Percentiles rank a stretch among this genome's conserved stretches.
phyloP scores from a whole-genome alignment of 2,329 filamentous ascomycete genomes.

The Alternaria infectoria region DNA sequence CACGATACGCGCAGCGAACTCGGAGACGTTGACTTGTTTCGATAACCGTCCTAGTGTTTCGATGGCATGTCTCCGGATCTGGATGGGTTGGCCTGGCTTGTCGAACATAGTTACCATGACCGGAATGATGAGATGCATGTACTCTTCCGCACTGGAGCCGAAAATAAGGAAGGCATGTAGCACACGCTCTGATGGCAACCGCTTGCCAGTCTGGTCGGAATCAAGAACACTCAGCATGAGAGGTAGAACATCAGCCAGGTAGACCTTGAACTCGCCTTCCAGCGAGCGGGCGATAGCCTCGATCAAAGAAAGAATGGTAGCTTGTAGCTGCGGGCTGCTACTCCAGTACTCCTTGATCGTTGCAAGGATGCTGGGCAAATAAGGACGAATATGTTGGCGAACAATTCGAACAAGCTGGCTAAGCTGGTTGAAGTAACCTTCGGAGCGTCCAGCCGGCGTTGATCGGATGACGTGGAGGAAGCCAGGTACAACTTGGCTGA shows the following conservation, averaged over 20 bases:
- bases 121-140: constrained; percentile 98
- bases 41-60: constrained; percentile 95
- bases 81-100: constrained; percentile 78
- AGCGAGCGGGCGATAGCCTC: constrained; percentile 93
- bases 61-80: constrained; percentile 85
- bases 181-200: constrained; percentile 86
- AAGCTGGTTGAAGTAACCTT: constrained; percentile 97
- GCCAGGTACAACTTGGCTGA: constrained; percentile 91
- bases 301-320: constrained; percentile 88
- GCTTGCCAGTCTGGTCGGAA: constrained; percentile 76
- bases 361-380: constrained; percentile 83
- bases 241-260: constrained; percentile 85
- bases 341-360: constrained; percentile 92
- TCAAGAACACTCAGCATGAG: constrained; percentile 95
- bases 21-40: constrained; percentile 94
- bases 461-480: constrained; percentile 89
- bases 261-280: constrained; percentile 98
- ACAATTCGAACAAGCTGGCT: constrained; percentile 94
- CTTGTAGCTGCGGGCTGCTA: constrained; percentile 77
- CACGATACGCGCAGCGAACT: constrained; percentile 95
- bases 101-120: constrained; percentile 95
- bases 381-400: constrained; percentile 92
- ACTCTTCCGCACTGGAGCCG: constrained; percentile 93
- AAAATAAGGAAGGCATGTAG: constrained; percentile 96
- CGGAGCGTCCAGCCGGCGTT: constrained; percentile 77